Evolutionary conservation across 2,329 filamentous ascomycete species (phyloP), one percentile per base, ranked within the genome.

Genomic region (Colletotrichum aenigma): DNA sequence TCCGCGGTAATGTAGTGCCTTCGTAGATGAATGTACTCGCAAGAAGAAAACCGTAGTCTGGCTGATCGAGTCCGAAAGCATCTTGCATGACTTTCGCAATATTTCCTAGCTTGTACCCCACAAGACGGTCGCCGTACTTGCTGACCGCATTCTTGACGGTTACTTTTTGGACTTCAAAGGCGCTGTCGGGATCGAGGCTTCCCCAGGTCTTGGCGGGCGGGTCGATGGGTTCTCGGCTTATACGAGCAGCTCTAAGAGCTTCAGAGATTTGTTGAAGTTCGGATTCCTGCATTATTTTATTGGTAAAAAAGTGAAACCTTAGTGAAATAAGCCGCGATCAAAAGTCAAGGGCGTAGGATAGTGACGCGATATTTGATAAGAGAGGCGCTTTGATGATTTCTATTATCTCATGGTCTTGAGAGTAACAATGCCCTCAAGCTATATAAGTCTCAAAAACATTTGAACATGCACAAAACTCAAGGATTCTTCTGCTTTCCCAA

Each of bases 71-170:
- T 5, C 80, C 79, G 60, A 81, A 81, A 13, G 80, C 80, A 24
- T 78, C 79, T 64, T 81, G 80, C 80, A 81, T 82, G 32, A 81
- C 81, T 70, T 81, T 81, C n/a, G 79, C 80, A 65, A 81, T 81
- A 69, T 81, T 81, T 58, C 80, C 78, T n/a, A 81, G 78, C 72
- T 81, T 80, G 71, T 80, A 81, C n/a, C 78, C 79, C 15, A 81
- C 79, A 28, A 78, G 68, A 8, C 81, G 77, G 56, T 80, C 80
- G 4, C 79, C 79, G 55, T 78, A 55, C 21, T 78, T 75, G 21
- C 30, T 36, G n/a, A 79, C 66, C 4, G 77, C 79, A 15, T 74
- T 76, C 16, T 78, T 71, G 26, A 79, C 78, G 0, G 76, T 80
- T 61, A 80, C 77, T n/a, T 61, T 76, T 56, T 78, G 74, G 18